phyloP scores from a whole-genome alignment of 73 alveolate species.

The Paraurostyla sp. region DNA sequence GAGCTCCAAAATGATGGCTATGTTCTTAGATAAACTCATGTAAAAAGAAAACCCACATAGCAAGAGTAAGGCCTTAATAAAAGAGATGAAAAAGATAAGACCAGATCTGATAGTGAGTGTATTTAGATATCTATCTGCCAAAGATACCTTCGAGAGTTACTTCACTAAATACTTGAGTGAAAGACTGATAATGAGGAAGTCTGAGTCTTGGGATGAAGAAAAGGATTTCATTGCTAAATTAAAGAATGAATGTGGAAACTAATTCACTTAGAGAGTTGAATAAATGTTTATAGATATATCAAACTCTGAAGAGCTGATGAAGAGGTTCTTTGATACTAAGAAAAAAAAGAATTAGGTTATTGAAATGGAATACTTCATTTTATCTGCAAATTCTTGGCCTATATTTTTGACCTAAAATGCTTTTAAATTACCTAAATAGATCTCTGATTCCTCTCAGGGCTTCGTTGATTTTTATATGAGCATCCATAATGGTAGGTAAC shows the following conservation, averaged over 20 bases:
- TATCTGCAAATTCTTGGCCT: slow-evolving; percentile 28
- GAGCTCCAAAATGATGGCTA: background rate
- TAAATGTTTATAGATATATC: slow-evolving; percentile 13
- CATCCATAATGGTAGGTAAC: background rate
- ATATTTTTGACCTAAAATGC: background rate
- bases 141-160: slow-evolving; percentile 31
- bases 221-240: slow-evolving; percentile 7
- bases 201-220: slow-evolving; percentile 55
- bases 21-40: slow-evolving; percentile 24
- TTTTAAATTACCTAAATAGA: slow-evolving; percentile 11
- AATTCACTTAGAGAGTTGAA: slow-evolving; percentile 29
- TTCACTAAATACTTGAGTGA: slow-evolving; percentile 37
- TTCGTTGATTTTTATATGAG: background rate
- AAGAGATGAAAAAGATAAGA: background rate
- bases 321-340: background rate
- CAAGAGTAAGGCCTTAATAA: background rate
- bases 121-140: slow-evolving; percentile 10
- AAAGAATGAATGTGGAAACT: slow-evolving; percentile 48
- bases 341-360: background rate
- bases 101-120: background rate
- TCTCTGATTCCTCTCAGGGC: background rate
- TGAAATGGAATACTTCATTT: slow-evolving; percentile 8
- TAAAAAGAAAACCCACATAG: slow-evolving; percentile 16
- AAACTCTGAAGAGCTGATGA: background rate
- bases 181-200: slow-evolving; percentile 31